Conservation (phyloP, 2,329 filamentous ascomycete genomes). For the Ophiostoma sp. region DNA sequence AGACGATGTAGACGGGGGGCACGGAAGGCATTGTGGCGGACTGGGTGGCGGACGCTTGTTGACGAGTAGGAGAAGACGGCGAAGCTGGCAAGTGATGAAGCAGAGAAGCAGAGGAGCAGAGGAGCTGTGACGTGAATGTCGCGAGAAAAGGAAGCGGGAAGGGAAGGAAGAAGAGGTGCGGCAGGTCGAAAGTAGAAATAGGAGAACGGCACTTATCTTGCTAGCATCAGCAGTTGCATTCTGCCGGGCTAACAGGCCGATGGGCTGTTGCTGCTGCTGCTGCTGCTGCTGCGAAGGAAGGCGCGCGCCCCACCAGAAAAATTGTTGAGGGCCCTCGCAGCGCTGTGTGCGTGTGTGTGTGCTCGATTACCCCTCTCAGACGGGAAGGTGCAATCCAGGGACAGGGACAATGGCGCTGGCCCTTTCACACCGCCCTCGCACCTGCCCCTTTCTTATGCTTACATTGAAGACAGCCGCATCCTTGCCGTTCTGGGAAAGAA, state of each 20-base stretch:
- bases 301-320: conserved; percentile 20
- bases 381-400: conserved; percentile 11
- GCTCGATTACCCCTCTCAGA: neutral
- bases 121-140: neutral
- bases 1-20: conserved; percentile 92
- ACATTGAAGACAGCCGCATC: conserved; percentile 19
- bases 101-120: neutral
- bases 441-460: conserved; percentile 18
- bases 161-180: conserved; percentile 13
- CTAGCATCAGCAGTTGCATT: conserved; percentile 4
- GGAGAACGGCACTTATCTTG: neutral
- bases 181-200: conserved; percentile 5
- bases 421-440: conserved; percentile 19
- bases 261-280: conserved; percentile 7
- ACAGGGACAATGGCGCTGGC: neutral
- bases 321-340: conserved; percentile 19
- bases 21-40: conserved; percentile 63
- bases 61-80: neutral
- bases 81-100: neutral
- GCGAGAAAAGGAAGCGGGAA: conserved; percentile 12
- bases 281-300: conserved; percentile 14
- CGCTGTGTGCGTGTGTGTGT: too few relatives aligned
- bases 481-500: conserved; percentile 18
- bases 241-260: conserved; percentile 2
- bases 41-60: conserved; percentile 4